Conservation (phyloP, 768 basidiomycete species). For the Lentinula detonsa region DNA sequence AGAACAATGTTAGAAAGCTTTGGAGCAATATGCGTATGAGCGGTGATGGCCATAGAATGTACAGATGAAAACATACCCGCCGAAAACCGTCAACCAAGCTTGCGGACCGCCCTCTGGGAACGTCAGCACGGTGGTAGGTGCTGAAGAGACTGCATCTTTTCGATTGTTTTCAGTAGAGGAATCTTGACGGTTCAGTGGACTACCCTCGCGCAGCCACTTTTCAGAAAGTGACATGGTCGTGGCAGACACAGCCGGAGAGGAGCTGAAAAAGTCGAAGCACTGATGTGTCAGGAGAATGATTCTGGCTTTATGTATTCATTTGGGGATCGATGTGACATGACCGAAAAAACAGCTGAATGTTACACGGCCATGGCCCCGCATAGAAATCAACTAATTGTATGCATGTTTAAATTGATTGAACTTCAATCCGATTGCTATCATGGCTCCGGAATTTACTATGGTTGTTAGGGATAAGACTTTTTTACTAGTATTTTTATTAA, state of each 20-base stretch:
- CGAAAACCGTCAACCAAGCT: slow-evolving; percentile 11
- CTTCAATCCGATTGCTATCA: too few species aligned
- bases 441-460: too few species aligned
- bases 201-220: neutral
- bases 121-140: neutral
- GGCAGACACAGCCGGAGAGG: neutral
- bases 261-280: neutral
- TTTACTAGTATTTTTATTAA: too few species aligned
- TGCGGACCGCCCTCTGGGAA: slow-evolving; percentile 14
- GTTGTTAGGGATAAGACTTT: too few species aligned
- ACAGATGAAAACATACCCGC: slow-evolving; percentile 6
- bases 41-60: too few species aligned
- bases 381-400: too few species aligned
- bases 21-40: neutral
- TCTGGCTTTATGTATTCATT: neutral
- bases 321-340: neutral
- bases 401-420: too few species aligned
- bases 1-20: slow-evolving; percentile 1
- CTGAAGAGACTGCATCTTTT: neutral
- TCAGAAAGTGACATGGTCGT: neutral
- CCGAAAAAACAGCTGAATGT: neutral
- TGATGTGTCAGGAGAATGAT: neutral
- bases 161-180: too few species aligned
- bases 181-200: neutral
- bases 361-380: too few species aligned